Evolutionary conservation across 1,284 basidiomycete species (phyloP).

Genomic region (Boletus sp.): DNA sequence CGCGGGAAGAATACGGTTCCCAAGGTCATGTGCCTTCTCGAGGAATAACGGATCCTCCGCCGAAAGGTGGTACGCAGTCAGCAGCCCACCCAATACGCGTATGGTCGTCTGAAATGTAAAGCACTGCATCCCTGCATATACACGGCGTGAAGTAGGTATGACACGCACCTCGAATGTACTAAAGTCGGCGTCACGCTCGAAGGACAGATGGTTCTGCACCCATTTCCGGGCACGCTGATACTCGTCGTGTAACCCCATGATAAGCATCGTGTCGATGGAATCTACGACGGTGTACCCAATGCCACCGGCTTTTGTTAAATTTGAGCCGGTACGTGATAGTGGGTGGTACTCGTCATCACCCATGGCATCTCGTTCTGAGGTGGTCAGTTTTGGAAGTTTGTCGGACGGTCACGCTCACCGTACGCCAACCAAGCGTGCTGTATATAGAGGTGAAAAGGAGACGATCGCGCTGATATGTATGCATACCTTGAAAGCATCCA

Average conservation of each 20-base stretch:
- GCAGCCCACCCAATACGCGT: slow-evolving; percentile 79
- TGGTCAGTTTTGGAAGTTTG: slow-evolving; percentile 28
- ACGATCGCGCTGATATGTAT: slow-evolving; percentile 3
- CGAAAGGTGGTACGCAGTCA: slow-evolving; percentile 82
- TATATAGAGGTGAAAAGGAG: slow-evolving; percentile 21
- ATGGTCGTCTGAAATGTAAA: slow-evolving; percentile 66
- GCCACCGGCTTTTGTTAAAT: slow-evolving; percentile 74
- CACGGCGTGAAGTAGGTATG: background rate
- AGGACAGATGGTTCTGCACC: slow-evolving; percentile 72
- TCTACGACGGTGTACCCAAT: slow-evolving; percentile 88
- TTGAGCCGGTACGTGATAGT: slow-evolving; percentile 71
- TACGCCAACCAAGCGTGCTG: slow-evolving; percentile 84
- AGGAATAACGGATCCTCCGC: slow-evolving; percentile 71
- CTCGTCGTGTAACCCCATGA: slow-evolving; percentile 84
- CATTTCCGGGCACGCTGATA: slow-evolving; percentile 80
- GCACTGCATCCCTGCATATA: slow-evolving; percentile 9
- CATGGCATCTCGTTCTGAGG: slow-evolving; percentile 82
- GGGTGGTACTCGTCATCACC: slow-evolving; percentile 91
- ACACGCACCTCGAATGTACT: slow-evolving; percentile 88
- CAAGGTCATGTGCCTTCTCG: slow-evolving; percentile 78
- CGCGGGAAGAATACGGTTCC: slow-evolving; percentile 81
- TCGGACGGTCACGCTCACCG: slow-evolving; percentile 47
- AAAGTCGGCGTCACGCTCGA: slow-evolving; percentile 81
- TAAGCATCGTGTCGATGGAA: slow-evolving; percentile 83
- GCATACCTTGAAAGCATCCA: slow-evolving; percentile 77